A percentile compares a stretch with the other conserved stretches of the same genome.
These are phyloP conservation scores for Diaporthe sp. DNA, from an alignment of 2,329 filamentous ascomycete species.

Conservation along the genomic window DNA sequence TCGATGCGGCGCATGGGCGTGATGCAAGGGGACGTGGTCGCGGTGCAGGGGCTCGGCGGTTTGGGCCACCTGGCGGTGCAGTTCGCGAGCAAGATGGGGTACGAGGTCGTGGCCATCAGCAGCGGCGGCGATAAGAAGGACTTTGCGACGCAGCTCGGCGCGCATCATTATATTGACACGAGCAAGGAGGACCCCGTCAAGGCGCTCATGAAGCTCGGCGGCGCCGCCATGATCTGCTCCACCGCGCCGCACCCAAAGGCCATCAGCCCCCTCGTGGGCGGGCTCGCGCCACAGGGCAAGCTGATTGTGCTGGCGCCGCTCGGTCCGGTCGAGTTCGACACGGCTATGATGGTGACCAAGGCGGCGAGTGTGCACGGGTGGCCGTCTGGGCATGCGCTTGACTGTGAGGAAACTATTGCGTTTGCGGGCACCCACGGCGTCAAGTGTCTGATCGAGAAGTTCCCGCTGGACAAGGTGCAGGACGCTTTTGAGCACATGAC, in stretches of 20 bases:
- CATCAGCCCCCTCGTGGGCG: conserved; percentile 64
- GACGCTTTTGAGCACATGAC: conserved; percentile 51
- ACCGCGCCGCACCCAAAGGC: conserved; percentile 72
- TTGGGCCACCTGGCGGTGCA: conserved; percentile 84
- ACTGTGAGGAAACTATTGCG: conserved; percentile 73
- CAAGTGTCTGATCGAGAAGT: conserved; percentile 74
- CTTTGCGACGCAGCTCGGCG: conserved; percentile 74
- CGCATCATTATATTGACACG: conserved; percentile 71
- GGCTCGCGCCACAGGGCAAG: conserved; percentile 66
- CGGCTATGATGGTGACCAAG: conserved; percentile 54
- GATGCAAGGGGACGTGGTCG: conserved; percentile 65
- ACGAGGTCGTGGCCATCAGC: conserved; percentile 74
- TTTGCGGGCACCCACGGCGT: conserved; percentile 73
- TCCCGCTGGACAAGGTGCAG: conserved; percentile 61
- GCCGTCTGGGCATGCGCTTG: conserved; percentile 71
- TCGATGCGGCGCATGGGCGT: conserved; percentile 66
- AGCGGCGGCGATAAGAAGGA: conserved; percentile 76
- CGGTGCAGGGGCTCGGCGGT: conserved; percentile 79
- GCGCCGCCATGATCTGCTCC: conserved; percentile 70
- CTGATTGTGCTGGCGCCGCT: conserved; percentile 67
- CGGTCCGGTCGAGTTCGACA: conserved; percentile 59
- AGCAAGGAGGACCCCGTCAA: conserved; percentile 61
- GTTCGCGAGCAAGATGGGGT: conserved; percentile 82
- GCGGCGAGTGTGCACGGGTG: conserved; percentile 73
- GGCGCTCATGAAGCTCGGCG: conserved; percentile 68